phyloP scores from a whole-genome alignment of 768 basidiomycete genomes.

The Pleurotus cornucopiae region DNA sequence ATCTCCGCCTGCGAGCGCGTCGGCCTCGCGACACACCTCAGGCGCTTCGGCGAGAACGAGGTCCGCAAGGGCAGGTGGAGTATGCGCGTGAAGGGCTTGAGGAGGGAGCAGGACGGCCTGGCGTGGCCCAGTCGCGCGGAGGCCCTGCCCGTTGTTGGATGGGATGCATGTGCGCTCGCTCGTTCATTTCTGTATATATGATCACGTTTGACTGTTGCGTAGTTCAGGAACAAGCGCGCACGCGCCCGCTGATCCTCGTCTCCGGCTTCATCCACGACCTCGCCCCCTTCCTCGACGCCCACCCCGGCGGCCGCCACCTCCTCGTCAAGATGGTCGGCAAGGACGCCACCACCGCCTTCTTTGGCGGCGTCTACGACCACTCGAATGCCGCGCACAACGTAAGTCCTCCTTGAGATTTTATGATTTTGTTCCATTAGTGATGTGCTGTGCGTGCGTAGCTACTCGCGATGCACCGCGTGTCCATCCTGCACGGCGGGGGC shows the following conservation, averaged over 20 bases:
- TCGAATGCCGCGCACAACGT: conserved; percentile 86
- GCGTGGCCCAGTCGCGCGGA: conserved; percentile 73
- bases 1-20: conserved; percentile 57
- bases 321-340: conserved; percentile 81
- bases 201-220: conserved; percentile 9
- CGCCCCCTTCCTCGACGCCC: conserved; percentile 77
- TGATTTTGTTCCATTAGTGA: neutral
- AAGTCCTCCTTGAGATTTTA: neutral
- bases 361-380: conserved; percentile 86
- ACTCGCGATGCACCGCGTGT: conserved; percentile 59
- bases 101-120: conserved; percentile 69
- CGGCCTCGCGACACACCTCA: conserved; percentile 68
- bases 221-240: conserved; percentile 77
- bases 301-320: conserved; percentile 87
- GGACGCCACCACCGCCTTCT: conserved; percentile 91
- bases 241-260: conserved; percentile 78
- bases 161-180: conserved; percentile 71
- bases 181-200: neutral
- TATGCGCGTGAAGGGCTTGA: conserved; percentile 86
- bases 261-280: conserved; percentile 93
- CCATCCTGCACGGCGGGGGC: conserved; percentile 49
- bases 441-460: conserved; percentile 25
- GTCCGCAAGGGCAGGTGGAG: conserved; percentile 86
- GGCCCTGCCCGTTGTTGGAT: conserved; percentile 75
- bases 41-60: conserved; percentile 56